Evolutionary conservation across 441 rosid species (phyloP).

Genomic region (Viola pubescens): DNA sequence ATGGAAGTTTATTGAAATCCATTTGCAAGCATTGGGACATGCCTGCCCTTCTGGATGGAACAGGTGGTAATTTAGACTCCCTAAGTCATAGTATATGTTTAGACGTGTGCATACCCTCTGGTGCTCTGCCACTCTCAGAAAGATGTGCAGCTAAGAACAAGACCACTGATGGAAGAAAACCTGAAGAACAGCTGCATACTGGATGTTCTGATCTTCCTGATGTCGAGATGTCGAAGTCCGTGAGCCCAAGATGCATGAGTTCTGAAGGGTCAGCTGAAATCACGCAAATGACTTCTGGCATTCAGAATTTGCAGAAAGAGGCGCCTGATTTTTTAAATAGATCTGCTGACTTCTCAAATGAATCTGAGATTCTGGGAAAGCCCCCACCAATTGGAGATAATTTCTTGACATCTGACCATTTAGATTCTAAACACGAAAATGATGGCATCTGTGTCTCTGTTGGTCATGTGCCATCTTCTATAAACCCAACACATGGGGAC

Average conservation of each 20-base stretch:
- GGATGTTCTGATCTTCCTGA: conserved; percentile 32
- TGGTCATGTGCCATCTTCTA: conserved; percentile 20
- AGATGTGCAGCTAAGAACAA: conserved; percentile 19
- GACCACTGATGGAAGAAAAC: conserved; percentile 29
- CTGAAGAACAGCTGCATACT: conserved; percentile 30
- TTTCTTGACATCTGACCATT: conserved; percentile 28
- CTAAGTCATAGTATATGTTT: conserved; percentile 25
- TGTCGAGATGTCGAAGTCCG: conserved; percentile 30
- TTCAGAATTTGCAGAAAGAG: conserved; percentile 35
- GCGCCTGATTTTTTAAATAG: conserved; percentile 18
- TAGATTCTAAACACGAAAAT: conserved; percentile 32
- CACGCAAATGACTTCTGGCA: conserved; percentile 36
- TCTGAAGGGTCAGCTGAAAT: conserved; percentile 75
- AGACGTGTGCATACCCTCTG: conserved; percentile 18
- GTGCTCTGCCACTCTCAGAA: conserved; percentile 32
- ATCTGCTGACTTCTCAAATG: conserved; percentile 22
- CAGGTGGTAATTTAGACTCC: conserved; percentile 28
- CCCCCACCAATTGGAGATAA: conserved; percentile 19
- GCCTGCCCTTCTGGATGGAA: conserved; percentile 30
- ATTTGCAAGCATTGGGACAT: conserved; percentile 57
- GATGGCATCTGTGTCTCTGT: conserved; percentile 24
- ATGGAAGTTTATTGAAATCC: conserved; percentile 48
- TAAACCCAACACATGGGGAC: conserved; percentile 27
- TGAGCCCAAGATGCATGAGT: conserved; percentile 34
- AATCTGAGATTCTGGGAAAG: conserved; percentile 22